A percentile compares a stretch with the other conserved stretches of the same genome.
Evolutionary conservation across 192 early-diverging fungal species (phyloP).

Genomic region (Chytriomyces sp.): DNA sequence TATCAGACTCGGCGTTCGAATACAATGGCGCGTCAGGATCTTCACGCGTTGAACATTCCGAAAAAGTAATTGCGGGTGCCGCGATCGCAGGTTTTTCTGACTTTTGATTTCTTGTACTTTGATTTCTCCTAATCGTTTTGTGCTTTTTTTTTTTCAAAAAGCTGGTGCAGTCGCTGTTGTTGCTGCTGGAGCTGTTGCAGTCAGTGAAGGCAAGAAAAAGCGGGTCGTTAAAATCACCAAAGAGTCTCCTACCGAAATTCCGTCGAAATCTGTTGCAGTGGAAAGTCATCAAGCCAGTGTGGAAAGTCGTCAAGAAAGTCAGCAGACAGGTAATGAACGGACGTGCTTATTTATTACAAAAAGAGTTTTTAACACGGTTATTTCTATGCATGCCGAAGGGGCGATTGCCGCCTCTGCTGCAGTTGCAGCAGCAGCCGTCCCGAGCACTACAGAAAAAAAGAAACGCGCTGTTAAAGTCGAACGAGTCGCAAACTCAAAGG

Average conservation of each 20-base stretch:
- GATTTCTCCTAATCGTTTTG: background rate
- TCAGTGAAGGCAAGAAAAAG: background rate
- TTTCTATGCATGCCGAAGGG: background rate
- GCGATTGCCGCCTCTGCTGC: slow-evolving; percentile 15
- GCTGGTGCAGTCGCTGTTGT: slow-evolving; percentile 1
- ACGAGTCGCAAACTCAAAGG: background rate
- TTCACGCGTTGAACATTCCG: background rate
- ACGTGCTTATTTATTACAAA: too few species aligned
- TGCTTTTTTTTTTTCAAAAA: background rate
- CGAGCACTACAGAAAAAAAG: background rate
- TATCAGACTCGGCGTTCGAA: too few species aligned
- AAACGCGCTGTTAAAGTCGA: background rate
- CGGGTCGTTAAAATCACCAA: background rate
- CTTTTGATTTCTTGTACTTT: background rate
- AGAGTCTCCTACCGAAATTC: background rate
- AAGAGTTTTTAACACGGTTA: too few species aligned
- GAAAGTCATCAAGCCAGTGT: too few species aligned
- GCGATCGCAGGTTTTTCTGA: slow-evolving; percentile 5
- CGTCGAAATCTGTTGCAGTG: too few species aligned
- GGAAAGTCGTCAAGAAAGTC: too few species aligned
- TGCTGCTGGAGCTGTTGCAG: background rate
- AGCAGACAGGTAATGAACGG: too few species aligned
- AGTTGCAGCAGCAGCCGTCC: background rate
- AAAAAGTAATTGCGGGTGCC: background rate
- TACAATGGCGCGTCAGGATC: too few species aligned